These are phyloP conservation scores for Syncephalis plumigaleata DNA, from an alignment of 371 early-diverging fungal genomes.

Conservation along the genomic window DNA sequence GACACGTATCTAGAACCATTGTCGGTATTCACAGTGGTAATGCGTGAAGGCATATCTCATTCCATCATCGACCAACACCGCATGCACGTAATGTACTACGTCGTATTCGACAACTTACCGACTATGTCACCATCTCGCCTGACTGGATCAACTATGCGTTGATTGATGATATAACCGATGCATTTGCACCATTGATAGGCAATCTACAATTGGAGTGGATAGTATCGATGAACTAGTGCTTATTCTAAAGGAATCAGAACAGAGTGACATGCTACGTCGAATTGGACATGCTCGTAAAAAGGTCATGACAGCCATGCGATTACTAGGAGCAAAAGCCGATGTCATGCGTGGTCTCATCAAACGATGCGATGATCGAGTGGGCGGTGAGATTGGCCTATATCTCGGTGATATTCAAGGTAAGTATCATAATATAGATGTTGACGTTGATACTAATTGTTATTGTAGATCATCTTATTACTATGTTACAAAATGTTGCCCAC, in stretches of 20 bases:
- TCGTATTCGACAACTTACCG: conserved; percentile 48
- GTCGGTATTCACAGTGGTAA: conserved; percentile 66
- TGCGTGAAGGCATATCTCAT: conserved; percentile 53
- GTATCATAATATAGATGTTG: background rate
- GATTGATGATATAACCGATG: conserved; percentile 71
- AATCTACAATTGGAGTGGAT: conserved; percentile 75
- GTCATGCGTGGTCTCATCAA: conserved; percentile 64
- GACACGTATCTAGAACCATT: conserved; percentile 51
- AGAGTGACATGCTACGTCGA: conserved; percentile 70
- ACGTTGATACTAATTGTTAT: background rate
- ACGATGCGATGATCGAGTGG: conserved; percentile 37
- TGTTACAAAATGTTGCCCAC: conserved; percentile 74
- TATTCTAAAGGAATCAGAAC: conserved; percentile 71
- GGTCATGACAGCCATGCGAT: conserved; percentile 51
- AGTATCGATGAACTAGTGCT: conserved; percentile 81
- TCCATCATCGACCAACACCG: conserved; percentile 47
- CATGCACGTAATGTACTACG: conserved; percentile 59
- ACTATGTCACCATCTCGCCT: conserved; percentile 27
- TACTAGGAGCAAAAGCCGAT: conserved; percentile 64
- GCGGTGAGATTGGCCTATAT: conserved; percentile 54
- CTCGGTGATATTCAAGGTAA: conserved; percentile 80
- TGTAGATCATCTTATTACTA: conserved; percentile 81
- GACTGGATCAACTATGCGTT: conserved; percentile 85
- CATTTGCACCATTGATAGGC: conserved; percentile 58
- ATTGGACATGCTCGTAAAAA: conserved; percentile 70